A percentile compares a stretch with the other conserved stretches of the same genome.
Conservation (phyloP, 1,284 basidiomycete genomes). For the Ustilago trichophora region DNA sequence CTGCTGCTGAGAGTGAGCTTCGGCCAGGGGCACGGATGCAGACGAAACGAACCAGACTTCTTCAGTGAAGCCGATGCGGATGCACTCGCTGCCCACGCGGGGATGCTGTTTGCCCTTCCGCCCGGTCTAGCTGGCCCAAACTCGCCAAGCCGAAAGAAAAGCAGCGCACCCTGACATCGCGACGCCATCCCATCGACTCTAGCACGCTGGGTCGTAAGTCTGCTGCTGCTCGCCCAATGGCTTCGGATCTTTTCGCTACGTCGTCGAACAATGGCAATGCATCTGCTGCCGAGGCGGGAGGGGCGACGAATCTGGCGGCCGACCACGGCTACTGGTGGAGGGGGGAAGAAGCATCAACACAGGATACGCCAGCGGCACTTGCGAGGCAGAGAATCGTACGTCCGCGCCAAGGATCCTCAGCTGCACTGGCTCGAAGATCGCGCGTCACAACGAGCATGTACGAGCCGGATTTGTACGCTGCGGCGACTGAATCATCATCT, state of each 20-base stretch:
- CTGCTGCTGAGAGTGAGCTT: constrained; percentile 6
- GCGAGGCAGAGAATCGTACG: constrained; percentile 21
- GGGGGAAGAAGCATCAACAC: too few species aligned
- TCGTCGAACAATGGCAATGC: background rate
- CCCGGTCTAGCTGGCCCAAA: background rate
- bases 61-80: background rate
- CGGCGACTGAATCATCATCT: background rate
- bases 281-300: background rate
- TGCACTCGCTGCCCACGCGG: background rate
- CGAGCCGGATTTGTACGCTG: constrained; percentile 23
- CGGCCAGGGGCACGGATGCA: background rate
- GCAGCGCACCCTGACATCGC: constrained; percentile 3
- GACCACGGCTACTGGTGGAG: too few species aligned
- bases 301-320: background rate
- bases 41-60: too few species aligned
- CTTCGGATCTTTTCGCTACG: constrained; percentile 17
- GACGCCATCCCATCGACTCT: constrained; percentile 14
- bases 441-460: constrained; percentile 38
- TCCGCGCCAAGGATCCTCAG: constrained; percentile 16
- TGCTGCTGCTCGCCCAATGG: constrained; percentile 10
- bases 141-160: background rate
- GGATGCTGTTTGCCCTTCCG: constrained; percentile 12
- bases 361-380: constrained; percentile 2
- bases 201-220: constrained; percentile 18
- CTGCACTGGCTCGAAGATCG: constrained; percentile 22